Conservation (phyloP, 2,329 filamentous ascomycete species). For the Leptographium galeiforme region DNA sequence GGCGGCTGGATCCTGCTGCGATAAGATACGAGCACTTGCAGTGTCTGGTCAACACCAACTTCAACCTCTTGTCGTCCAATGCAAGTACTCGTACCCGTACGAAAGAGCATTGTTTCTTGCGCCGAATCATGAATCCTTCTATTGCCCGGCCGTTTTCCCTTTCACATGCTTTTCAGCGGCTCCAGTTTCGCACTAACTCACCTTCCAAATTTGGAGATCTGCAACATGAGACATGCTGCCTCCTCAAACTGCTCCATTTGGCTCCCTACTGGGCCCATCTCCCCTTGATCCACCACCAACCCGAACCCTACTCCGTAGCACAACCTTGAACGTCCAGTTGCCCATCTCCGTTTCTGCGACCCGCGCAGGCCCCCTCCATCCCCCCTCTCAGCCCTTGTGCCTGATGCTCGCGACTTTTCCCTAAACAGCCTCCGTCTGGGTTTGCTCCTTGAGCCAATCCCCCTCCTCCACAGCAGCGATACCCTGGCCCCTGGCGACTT, state of each 20-base stretch:
- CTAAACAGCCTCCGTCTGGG: constrained; percentile 16
- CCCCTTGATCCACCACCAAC: neutral
- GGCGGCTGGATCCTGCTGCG: no score
- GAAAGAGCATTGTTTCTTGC: no score
- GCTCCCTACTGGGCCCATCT: neutral
- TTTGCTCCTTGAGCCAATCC: constrained; percentile 13
- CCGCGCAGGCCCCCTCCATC: neutral
- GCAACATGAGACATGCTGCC: neutral
- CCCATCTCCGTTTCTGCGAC: neutral
- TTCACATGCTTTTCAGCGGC: neutral
- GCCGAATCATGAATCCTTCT: no score
- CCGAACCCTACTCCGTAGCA: neutral
- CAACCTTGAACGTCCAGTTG: neutral
- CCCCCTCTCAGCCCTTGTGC: neutral
- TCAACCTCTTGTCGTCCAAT: no score
- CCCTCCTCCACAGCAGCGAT: neutral
- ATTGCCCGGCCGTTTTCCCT: no score
- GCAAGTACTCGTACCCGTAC: no score
- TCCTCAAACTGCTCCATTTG: no score
- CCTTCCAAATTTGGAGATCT: neutral
- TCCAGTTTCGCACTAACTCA: neutral
- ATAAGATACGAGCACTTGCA: no score
- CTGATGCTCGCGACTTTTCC: constrained; percentile 10
- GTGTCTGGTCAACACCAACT: no score
- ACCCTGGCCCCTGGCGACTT: no score